These are phyloP conservation scores for Chimonanthus praecox DNA, from an alignment of 164 flowering plant genomes.

Conservation along the genomic window DNA sequence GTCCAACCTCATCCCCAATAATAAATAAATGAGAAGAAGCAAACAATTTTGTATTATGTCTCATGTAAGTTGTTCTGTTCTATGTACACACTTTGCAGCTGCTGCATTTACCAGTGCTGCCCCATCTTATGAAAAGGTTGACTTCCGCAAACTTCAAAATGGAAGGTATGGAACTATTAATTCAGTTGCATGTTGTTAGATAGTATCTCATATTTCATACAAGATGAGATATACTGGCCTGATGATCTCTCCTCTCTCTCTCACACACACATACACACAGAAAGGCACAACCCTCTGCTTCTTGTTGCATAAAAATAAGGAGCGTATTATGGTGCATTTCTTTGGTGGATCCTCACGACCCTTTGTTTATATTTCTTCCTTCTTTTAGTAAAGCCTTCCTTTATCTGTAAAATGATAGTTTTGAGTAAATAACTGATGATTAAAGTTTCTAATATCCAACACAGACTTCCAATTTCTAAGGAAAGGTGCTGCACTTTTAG, in stretches of 20 bases:
- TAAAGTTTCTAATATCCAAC: too few species aligned
- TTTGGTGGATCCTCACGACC: too few species aligned
- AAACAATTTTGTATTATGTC: neutral
- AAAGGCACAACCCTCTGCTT: too few species aligned
- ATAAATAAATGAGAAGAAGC: neutral
- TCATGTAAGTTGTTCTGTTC: slow-evolving; percentile 4
- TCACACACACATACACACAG: neutral
- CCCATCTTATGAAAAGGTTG: slow-evolving; percentile 52
- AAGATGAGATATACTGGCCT: neutral
- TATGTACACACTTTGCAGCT: slow-evolving; percentile 42
- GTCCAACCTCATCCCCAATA: too few species aligned
- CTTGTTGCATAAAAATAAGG: too few species aligned
- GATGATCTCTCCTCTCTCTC: neutral
- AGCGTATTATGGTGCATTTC: too few species aligned
- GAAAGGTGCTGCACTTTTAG: too few species aligned
- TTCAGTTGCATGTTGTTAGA: neutral
- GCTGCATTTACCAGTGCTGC: slow-evolving; percentile 37
- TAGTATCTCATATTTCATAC: neutral
- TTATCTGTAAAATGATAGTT: too few species aligned
- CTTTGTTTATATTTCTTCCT: too few species aligned
- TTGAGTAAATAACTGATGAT: too few species aligned
- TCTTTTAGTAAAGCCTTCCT: too few species aligned
- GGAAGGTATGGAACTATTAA: slow-evolving; percentile 57
- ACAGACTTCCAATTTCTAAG: too few species aligned
- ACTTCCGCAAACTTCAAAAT: slow-evolving; percentile 92